Base-by-base conservation (phyloP, 805 yeast genomes). In the Pichia gijzeniarum region DNA sequence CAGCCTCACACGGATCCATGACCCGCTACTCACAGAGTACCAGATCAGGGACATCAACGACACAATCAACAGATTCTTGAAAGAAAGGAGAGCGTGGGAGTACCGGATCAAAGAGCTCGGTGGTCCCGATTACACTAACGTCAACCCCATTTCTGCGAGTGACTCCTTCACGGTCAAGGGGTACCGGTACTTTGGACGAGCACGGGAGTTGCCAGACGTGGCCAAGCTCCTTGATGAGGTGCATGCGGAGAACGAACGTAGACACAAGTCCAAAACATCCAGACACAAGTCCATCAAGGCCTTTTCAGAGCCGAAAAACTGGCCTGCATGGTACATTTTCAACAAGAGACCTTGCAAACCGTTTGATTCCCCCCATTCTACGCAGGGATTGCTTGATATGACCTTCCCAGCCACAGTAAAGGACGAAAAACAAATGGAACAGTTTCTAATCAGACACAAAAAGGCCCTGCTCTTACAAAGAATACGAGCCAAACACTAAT, bases 51-150 rank as follows among this genome's bases (percentile, higher is more conserved):
- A 82, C 34, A 58, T 85, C 22, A 90, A 89, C 57, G 95, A 86
- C 53, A 76, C 76, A 38, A 62, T 87, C 44, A 88, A 87, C 56
- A 75, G 74, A 44, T 64, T 85, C 12, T 68, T 82, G 62, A 69
- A 72, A 28, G 95, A 89, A 61, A 79, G 79, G 50, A 61, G 74
- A 34, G 77, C 82, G 0, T 90, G 95, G 95, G 96, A 89, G 51
- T 66, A 79, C 49, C 84, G 80, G 46, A 81, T 89, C 36, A 70
- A 70, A 43, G 71, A 76, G 19, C 65, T 88, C 1, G 91, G 91
- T 1, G 95, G 96, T 0, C 80, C 85, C 2, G 82, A 85, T 58
- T 79, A 80, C 41, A 33, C 51, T 8, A 35, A 40, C 13, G 12
- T 35, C 16, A 45, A 44, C 5, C 34, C 49, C n/a, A 20, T 14